Evolutionary conservation across 768 basidiomycete species (phyloP).

Genomic region (Suillus occidentalis): DNA sequence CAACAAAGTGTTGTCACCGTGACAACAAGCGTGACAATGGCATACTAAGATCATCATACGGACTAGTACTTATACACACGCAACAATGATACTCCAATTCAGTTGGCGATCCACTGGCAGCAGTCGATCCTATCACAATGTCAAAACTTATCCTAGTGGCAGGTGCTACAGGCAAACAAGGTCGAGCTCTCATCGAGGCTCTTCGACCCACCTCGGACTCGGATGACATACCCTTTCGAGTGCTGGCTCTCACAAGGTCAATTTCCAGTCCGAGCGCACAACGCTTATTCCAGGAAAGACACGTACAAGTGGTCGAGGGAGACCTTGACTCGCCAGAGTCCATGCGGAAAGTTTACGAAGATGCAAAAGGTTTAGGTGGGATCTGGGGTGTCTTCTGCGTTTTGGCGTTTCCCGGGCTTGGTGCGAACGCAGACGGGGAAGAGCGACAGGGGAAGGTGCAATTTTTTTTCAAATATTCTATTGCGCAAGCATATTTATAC

Average conservation of each 20-base stretch:
- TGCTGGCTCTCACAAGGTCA: slow-evolving; percentile 39
- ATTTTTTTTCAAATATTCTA: neutral
- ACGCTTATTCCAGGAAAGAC: slow-evolving; percentile 20
- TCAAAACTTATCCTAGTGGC: slow-evolving; percentile 30
- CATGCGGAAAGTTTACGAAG: slow-evolving; percentile 36
- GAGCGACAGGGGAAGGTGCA: slow-evolving; percentile 41
- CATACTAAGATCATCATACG: neutral
- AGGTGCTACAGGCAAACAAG: slow-evolving; percentile 42
- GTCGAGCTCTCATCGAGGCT: slow-evolving; percentile 32
- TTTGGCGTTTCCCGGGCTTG: slow-evolving; percentile 41
- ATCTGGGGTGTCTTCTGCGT: slow-evolving; percentile 43
- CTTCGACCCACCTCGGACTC: slow-evolving; percentile 16
- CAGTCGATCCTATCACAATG: neutral
- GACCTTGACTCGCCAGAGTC: slow-evolving; percentile 32
- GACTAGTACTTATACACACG: neutral
- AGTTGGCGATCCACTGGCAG: neutral
- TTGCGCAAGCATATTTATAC: neutral
- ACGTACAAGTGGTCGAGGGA: slow-evolving; percentile 37
- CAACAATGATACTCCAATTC: neutral
- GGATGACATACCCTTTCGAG: slow-evolving; percentile 25
- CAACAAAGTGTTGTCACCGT: no score
- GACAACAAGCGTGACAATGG: neutral
- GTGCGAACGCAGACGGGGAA: slow-evolving; percentile 39
- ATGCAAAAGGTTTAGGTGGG: slow-evolving; percentile 27
- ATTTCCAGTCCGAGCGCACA: slow-evolving; percentile 29